Base-by-base conservation (phyloP, 2,329 filamentous ascomycete species). In the Rhynchosporium agropyri region DNA sequence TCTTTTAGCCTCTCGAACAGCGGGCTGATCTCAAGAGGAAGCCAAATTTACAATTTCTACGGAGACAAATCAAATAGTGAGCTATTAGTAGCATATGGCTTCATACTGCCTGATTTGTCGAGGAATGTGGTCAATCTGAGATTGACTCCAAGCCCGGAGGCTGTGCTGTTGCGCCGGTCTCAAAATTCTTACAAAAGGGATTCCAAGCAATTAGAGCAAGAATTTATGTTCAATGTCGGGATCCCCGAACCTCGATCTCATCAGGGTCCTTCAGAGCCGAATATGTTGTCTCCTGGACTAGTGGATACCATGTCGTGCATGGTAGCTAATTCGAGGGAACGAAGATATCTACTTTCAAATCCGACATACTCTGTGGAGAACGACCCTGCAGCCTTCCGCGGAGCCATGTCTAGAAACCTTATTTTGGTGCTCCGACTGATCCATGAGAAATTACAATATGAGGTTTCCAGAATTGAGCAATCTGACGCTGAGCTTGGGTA, bases 11-110 rank as follows among this genome's bases (percentile, higher is more conserved):
- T 87, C 9, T 71, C 74, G 15, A 78, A 79, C 8, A 73, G 71
- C 20, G 76, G 78, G 61, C 64, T 68, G 1, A 81, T 87, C 68
- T 55, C 67, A 4, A 76, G 83, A 0, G 85, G 86, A 0, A 74
- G 84, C 36, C 79, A 83, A 66, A 76, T 83, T 29, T 87, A 81
- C 70, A 90, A 91, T 77, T 91, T 90, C 73, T 92, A 92, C 71
- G 89, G 89, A 36, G 76, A 79, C n/a, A 90, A 91, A 75, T 90
- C 88, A 6, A 92, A 92, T 70, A 88, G 87, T 63, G 88, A 91
- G 76, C 77, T 89, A 29, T 78, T 89, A 0, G 76, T 89, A 1
- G 85, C 82, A 0, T 89, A 89, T 70, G 85, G 85, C 2, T 89
- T 89, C 71, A 79, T 83, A 65, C 71, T 88, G 0, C 79, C 81